phyloP scores from a whole-genome alignment of 2,329 filamentous ascomycete species.

The Metarhizium guizhouense region DNA sequence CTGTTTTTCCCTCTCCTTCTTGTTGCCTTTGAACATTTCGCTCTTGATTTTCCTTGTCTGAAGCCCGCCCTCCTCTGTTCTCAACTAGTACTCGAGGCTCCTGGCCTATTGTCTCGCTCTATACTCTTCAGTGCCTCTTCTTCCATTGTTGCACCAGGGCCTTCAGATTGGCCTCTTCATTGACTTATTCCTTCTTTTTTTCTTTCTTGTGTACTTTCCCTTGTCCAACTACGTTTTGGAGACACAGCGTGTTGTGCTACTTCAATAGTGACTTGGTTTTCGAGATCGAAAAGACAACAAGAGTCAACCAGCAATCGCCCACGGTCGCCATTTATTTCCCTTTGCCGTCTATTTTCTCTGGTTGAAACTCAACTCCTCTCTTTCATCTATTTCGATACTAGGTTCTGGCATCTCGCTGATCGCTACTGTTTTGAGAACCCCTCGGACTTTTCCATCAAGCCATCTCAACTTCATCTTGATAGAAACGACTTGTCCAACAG shows the following conservation, averaged over 20 bases:
- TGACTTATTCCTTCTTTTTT: not conserved
- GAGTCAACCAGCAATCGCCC: not conserved
- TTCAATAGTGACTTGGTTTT: too few species aligned
- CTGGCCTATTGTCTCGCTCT: not conserved
- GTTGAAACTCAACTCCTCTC: not conserved
- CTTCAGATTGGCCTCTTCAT: not conserved
- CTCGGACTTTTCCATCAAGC: not conserved
- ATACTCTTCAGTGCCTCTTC: not conserved
- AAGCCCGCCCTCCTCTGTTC: conserved; percentile 6
- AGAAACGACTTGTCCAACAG: not conserved
- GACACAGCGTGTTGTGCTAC: not conserved
- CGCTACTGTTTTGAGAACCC: not conserved
- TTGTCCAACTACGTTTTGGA: not conserved
- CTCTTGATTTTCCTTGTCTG: not conserved
- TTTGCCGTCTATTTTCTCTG: not conserved
- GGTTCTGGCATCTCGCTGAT: not conserved
- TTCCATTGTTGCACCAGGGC: not conserved
- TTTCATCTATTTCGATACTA: not conserved
- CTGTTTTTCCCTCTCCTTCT: not conserved
- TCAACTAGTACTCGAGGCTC: not conserved
- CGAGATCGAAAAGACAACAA: not conserved
- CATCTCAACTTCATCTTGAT: not conserved
- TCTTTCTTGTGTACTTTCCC: not conserved
- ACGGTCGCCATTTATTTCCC: not conserved
- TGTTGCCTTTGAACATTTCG: not conserved